Base-by-base conservation (phyloP, 768 basidiomycete species). In the Crassisporium funariophilum region DNA sequence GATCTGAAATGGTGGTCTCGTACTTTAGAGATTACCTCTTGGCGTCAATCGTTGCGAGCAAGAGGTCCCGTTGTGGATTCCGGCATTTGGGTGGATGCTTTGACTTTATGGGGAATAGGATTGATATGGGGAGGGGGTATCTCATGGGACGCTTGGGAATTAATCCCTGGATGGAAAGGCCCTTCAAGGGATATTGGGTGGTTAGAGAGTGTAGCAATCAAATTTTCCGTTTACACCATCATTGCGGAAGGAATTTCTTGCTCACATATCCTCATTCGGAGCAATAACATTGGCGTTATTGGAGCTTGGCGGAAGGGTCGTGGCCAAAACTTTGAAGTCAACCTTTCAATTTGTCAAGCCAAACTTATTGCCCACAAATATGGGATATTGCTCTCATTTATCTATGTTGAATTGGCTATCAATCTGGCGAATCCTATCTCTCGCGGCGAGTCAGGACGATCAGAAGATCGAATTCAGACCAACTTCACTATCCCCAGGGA, bases 71-170 rank as follows among this genome's bases (percentile, higher is more conserved):
- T 50, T 0, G 34, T 17, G 1, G 54, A 60, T 39, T 25, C 54
- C 7, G 41, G 41, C 1, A 43, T 72, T 10, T 70, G 41, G 35
- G 66, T 69, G 8, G 70, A 72, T 44, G 66, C 68, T 0, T 71
- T 66, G 1, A 74, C 68, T 0, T 55, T 52, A 0, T 73, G 63
- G 63, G 73, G 73, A 5, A 65, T 75, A 16, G 72, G 73, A 1
- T 33, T 73, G 9, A 20, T 64, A 9, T 41, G 65, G n/a, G n/a
- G n/a, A n/a, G n/a, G n/a, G n/a, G 50, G 52, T 2, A 44, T 42
- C 2, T 15, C 27, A 9, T 74, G 68, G 68, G 60, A 55, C 5
- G 59, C 62, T 0, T 71, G 60, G 59, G 29, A 35, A 13, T 44
- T 65, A 0, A 0, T 2, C 5, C 21, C 25, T 2, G 52, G 35